Evolutionary conservation across 2,329 filamentous ascomycete species (phyloP), one percentile per base, ranked within the genome.

Genomic region (Xenosphaeropsis pyriputrescens): DNA sequence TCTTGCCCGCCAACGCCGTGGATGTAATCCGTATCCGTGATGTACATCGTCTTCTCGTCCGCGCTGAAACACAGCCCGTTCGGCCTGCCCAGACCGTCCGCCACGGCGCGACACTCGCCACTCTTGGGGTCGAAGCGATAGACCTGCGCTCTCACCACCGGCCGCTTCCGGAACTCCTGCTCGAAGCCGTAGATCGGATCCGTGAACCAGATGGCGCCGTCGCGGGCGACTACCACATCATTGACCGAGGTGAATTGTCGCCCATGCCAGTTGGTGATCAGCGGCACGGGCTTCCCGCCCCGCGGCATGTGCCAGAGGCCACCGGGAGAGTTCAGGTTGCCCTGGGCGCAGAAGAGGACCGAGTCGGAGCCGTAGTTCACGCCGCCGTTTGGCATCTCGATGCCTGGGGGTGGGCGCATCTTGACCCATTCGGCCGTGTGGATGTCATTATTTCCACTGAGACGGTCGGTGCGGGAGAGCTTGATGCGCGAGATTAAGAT

Each of bases 201-300:
- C 1, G 65, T 68, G 44, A 70, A 70, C 65, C 65, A 70, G 9
- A 70, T 46, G 0, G 52, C 49, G 1, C 60, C 60, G 41, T 65
- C 60, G 2, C 19, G 30, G 12, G 58, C 54, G 9, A 58, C 48
- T 2, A 57, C 52, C 3, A 66, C 61, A 41, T 60, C 58, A 43
- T 64, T 62, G 17, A 61, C 54, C 19, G 60, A 65, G 51, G 68
- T 69, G 49, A 70, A 67, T 6, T 62, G 58, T 18, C 57, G 54
- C 8, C 60, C 60, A 36, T 62, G 59, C 50, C 59, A 69, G 26
- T 55, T 58, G 5, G 57, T 61, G 4, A 64, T 49, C n/a, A 68
- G 34, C 1, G 57, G 36, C 14, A 41, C 36, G 5, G 50, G 47
- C 8, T 45, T 41, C 2, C 44, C 36, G 3, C 32, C 38, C 2